Evolutionary conservation across 495 filamentous ascomycete species (phyloP).

Genomic region (Penicillium egyptiacum): DNA sequence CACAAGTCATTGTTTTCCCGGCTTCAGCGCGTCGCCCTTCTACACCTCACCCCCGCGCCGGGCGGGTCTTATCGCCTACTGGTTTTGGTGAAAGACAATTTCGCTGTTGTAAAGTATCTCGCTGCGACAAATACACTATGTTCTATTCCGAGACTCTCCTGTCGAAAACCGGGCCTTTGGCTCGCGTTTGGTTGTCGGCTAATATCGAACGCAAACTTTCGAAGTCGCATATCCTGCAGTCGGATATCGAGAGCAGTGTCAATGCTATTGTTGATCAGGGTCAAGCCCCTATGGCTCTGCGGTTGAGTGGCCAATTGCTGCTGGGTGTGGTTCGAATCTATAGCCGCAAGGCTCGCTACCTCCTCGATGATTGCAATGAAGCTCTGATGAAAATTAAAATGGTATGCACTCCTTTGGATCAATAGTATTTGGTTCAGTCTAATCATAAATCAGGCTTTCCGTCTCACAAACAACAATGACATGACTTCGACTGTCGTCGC

Average conservation of each 20-base stretch:
- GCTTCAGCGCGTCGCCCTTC: conserved; percentile 42
- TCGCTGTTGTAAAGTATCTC: conserved; percentile 13
- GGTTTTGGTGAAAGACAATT: conserved; percentile 13
- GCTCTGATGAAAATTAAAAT: conserved; percentile 97
- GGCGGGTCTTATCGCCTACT: conserved; percentile 34
- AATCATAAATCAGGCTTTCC: conserved; percentile 60
- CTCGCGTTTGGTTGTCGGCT: conserved; percentile 95
- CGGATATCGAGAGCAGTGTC: conserved; percentile 89
- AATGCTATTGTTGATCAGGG: conserved; percentile 90
- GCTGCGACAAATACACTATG: conserved; percentile 57
- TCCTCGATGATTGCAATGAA: conserved; percentile 96
- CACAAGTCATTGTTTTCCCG: conserved; percentile 40
- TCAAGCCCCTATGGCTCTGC: conserved; percentile 91
- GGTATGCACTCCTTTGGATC: conserved; percentile 54
- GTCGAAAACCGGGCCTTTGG: conserved; percentile 93
- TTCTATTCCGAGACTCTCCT: conserved; percentile 97
- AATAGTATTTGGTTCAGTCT: neutral
- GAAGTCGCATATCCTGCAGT: conserved; percentile 89
- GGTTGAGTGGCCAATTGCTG: conserved; percentile 88
- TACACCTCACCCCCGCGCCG: conserved; percentile 41
- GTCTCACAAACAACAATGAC: conserved; percentile 76
- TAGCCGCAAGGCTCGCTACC: conserved; percentile 91
- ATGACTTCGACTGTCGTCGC: conserved; percentile 68
- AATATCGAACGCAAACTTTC: conserved; percentile 97
- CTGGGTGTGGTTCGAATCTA: conserved; percentile 97